Conservation (phyloP, 345 rosid species). For the Eucalyptus sp. region DNA sequence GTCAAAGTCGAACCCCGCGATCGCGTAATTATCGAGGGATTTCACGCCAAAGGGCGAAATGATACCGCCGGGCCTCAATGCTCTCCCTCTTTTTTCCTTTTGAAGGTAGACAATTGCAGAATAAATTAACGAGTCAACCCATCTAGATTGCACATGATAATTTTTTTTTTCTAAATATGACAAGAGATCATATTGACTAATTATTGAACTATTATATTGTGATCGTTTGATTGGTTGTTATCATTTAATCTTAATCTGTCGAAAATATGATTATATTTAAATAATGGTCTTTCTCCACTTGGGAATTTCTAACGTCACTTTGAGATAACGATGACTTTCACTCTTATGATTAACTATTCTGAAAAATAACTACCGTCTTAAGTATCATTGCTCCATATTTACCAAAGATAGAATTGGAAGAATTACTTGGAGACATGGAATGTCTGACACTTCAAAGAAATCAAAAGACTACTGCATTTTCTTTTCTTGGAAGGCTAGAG, state of each 20-base stretch:
- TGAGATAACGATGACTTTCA: no score
- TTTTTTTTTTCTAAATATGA: no score
- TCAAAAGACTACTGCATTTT: no score
- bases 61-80: no score
- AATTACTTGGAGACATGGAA: not conserved
- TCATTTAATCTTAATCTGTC: accelerated
- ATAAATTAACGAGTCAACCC: not conserved
- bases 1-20: not conserved
- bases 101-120: no score
- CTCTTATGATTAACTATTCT: no score
- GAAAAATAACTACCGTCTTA: not conserved
- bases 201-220: no score
- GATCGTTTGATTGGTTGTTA: accelerated
- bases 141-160: not conserved
- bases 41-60: not conserved
- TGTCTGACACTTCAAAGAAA: no score
- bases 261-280: no score
- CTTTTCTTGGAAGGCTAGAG: no score
- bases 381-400: not conserved
- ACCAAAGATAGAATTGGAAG: not conserved
- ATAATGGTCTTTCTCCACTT: accelerated
- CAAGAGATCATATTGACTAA: no score
- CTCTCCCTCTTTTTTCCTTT: no score
- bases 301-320: not conserved
- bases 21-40: not conserved